Conservation (phyloP, 2,329 filamentous ascomycete genomes). For the Aspergillus aculeatinus region DNA sequence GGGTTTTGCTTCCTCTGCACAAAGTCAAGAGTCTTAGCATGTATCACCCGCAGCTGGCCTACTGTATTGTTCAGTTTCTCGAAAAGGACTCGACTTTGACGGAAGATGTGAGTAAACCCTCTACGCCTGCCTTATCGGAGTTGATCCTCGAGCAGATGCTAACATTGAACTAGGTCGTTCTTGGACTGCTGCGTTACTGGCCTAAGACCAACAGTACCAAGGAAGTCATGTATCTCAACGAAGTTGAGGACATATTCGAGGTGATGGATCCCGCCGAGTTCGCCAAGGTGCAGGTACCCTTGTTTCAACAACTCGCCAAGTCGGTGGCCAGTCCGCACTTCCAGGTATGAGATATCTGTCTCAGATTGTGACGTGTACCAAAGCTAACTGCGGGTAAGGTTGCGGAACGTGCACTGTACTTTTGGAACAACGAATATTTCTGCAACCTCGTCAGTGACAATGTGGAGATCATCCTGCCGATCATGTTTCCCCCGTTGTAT, state of each 20-base stretch:
- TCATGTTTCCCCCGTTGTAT: slow-evolving; percentile 98
- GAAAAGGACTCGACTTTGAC: slow-evolving; percentile 97
- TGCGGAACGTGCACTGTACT: slow-evolving; percentile 93
- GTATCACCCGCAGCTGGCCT: slow-evolving; percentile 97
- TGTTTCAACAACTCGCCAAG: slow-evolving; percentile 96
- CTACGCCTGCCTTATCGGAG: not conserved
- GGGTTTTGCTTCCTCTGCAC: slow-evolving; percentile 88
- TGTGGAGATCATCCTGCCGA: slow-evolving; percentile 94
- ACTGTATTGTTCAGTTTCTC: slow-evolving; percentile 97
- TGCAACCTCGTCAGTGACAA: slow-evolving; percentile 99
- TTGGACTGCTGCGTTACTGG: slow-evolving; percentile 94
- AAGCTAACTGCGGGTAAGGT: slow-evolving; percentile 54
- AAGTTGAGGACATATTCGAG: slow-evolving; percentile 99
- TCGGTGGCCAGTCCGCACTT: slow-evolving; percentile 98
- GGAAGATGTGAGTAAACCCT: slow-evolving; percentile 69
- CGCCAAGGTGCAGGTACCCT: slow-evolving; percentile 94
- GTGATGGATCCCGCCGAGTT: slow-evolving; percentile 99
- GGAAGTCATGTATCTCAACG: slow-evolving; percentile 99
- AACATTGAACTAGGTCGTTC: slow-evolving; percentile 66
- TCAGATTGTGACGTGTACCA: not conserved
- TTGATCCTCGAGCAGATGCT: slow-evolving; percentile 13
- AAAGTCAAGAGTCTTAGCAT: slow-evolving; percentile 99
- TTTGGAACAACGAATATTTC: slow-evolving; percentile 99
- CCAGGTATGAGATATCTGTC: slow-evolving; percentile 56
- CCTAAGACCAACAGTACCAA: slow-evolving; percentile 99